These are phyloP conservation scores for Henckelia pumila DNA, from an alignment of 257 asterid species.

Conservation along the genomic window DNA sequence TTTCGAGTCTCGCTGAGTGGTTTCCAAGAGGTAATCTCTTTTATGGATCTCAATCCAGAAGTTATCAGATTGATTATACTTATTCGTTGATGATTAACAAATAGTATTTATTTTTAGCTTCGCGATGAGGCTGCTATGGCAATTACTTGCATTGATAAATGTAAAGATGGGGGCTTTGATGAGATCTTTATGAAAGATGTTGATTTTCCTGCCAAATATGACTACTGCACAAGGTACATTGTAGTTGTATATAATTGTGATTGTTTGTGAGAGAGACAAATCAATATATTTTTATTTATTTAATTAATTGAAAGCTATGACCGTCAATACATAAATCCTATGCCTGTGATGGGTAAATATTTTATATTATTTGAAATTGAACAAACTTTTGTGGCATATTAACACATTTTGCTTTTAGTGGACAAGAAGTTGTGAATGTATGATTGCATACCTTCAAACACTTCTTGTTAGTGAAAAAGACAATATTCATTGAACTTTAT, in stretches of 20 bases:
- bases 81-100: constrained; percentile 22
- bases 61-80: background rate
- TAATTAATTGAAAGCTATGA: background rate
- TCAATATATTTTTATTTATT: background rate
- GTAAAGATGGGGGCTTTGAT: constrained; percentile 76
- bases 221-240: constrained; percentile 74
- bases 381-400: background rate
- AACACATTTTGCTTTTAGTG: background rate
- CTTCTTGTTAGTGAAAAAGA: background rate
- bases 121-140: constrained; percentile 71
- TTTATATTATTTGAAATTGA: background rate
- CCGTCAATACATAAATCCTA: background rate
- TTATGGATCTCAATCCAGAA: constrained; percentile 15
- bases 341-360: background rate
- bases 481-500: background rate
- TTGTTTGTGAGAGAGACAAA: background rate
- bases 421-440: background rate
- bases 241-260: background rate
- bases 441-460: constrained; percentile 1
- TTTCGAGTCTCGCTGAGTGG: constrained; percentile 82
- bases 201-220: constrained; percentile 82
- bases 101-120: constrained; percentile 49
- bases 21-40: constrained; percentile 66
- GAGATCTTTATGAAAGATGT: constrained; percentile 76
- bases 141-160: constrained; percentile 66